Evolutionary conservation across 169 alveolate genomes (phyloP).

Genomic region (Plasmodium falciparum): DNA sequence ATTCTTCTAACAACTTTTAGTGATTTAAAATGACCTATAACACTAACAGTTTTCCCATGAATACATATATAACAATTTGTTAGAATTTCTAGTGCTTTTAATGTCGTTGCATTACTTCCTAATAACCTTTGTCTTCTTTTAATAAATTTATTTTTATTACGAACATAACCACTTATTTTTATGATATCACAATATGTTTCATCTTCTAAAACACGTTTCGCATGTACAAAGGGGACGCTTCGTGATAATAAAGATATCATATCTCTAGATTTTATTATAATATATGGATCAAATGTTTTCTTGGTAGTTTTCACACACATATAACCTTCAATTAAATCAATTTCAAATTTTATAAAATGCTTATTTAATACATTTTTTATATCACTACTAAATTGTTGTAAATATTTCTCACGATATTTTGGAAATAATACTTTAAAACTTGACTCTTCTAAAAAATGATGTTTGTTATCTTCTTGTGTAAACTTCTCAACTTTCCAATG

Average conservation of each 20-base stretch:
- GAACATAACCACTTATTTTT: constrained; percentile 95
- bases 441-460: constrained; percentile 95
- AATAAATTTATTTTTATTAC: constrained; percentile 97
- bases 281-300: constrained; percentile 99
- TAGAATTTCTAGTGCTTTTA: constrained; percentile 98
- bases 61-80: constrained; percentile 98
- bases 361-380: constrained; percentile 88
- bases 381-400: constrained; percentile 97
- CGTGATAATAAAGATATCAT: constrained; percentile 97
- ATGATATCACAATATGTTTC: constrained; percentile 97
- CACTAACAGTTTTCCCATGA: constrained; percentile 98
- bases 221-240: constrained; percentile 98
- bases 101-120: constrained; percentile 99
- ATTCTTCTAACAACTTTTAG: constrained; percentile 95
- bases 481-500: constrained; percentile 98
- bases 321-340: constrained; percentile 98
- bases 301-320: constrained; percentile 98
- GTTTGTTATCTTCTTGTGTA: constrained; percentile 83
- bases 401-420: constrained; percentile 97
- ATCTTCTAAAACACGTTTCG: constrained; percentile 95
- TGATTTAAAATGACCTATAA: constrained; percentile 96
- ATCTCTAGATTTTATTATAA: constrained; percentile 98
- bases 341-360: constrained; percentile 95
- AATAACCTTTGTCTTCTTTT: constrained; percentile 98
- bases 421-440: constrained; percentile 98